phyloP scores from a whole-genome alignment of 805 yeast species.

The Ogataea siamensis region DNA sequence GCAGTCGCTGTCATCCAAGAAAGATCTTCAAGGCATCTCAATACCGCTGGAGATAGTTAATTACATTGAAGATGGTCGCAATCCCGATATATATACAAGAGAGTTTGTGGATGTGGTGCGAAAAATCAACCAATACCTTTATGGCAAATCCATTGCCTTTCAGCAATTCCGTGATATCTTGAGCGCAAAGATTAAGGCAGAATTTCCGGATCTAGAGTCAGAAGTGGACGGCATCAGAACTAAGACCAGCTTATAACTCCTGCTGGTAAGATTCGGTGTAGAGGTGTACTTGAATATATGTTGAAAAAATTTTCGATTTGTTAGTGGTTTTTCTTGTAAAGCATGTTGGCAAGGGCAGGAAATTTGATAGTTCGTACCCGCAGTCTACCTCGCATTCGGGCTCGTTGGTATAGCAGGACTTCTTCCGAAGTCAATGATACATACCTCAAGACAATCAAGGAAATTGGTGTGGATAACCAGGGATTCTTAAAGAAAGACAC shows the following conservation, averaged over 20 bases:
- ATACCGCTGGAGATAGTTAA: constrained; percentile 84
- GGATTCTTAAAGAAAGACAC: constrained; percentile 24
- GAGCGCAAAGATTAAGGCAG: constrained; percentile 66
- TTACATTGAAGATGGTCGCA: constrained; percentile 93
- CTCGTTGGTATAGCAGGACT: not conserved
- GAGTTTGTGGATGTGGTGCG: constrained; percentile 95
- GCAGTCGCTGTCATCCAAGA: constrained; percentile 32
- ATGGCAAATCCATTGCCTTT: constrained; percentile 75
- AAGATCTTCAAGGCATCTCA: constrained; percentile 41
- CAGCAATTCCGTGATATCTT: constrained; percentile 56
- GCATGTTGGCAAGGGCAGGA: constrained; percentile 7
- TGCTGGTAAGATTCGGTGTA: constrained; percentile 1
- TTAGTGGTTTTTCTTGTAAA: constrained; percentile 1
- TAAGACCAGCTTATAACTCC: constrained; percentile 7
- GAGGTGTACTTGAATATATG: constrained; percentile 7
- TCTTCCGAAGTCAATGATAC: constrained; percentile 3
- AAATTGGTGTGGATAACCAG: constrained; percentile 24
- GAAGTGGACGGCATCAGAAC: constrained; percentile 55
- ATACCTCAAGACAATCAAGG: constrained; percentile 10
- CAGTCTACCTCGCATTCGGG: not conserved
- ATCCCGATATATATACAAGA: constrained; percentile 95
- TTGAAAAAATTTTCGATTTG: constrained; percentile 9
- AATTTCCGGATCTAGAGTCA: constrained; percentile 71
- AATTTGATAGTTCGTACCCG: constrained; percentile 2
- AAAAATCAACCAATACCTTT: constrained; percentile 79